Evolutionary conservation across 495 filamentous ascomycete species (phyloP).

Genomic region (Penicillium chermesinum): DNA sequence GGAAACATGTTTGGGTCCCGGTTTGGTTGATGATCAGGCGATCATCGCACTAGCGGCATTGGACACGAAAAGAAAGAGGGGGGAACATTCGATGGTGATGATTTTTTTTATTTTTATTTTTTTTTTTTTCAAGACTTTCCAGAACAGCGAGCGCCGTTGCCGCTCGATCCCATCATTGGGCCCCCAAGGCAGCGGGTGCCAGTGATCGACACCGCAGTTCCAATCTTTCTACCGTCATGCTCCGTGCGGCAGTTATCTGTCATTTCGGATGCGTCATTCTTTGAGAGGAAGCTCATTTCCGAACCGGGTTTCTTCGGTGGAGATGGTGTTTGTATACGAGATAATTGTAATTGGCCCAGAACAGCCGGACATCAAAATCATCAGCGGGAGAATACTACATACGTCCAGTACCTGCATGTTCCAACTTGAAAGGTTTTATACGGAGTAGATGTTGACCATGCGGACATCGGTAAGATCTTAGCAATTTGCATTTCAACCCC

Average conservation of each 20-base stretch:
- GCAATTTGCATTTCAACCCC: too few species aligned
- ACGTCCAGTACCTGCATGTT: background rate
- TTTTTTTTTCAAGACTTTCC: conserved; percentile 5
- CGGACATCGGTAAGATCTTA: too few species aligned
- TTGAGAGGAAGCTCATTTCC: background rate
- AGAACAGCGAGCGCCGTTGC: background rate
- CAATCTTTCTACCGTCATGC: conserved; percentile 1
- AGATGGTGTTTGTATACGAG: too few species aligned
- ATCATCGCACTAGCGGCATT: conserved; percentile 3
- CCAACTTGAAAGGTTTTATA: background rate
- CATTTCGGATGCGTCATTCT: conserved; percentile 16
- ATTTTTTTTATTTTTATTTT: too few species aligned
- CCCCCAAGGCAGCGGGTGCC: too few species aligned
- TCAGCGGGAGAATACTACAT: too few species aligned
- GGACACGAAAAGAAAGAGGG: too few species aligned
- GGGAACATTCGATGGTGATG: too few species aligned
- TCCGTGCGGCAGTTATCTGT: conserved; percentile 5
- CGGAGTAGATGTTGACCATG: too few species aligned
- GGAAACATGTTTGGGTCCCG: background rate
- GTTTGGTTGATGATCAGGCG: conserved; percentile 1
- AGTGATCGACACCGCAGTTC: conserved; percentile 1
- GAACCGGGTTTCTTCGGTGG: too few species aligned
- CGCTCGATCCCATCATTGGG: conserved; percentile 2
- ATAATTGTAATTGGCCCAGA: too few species aligned
- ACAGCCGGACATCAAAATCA: too few species aligned